Evolutionary conservation across 2,329 filamentous ascomycete species (phyloP).

Genomic region (Penicillium sp.): DNA sequence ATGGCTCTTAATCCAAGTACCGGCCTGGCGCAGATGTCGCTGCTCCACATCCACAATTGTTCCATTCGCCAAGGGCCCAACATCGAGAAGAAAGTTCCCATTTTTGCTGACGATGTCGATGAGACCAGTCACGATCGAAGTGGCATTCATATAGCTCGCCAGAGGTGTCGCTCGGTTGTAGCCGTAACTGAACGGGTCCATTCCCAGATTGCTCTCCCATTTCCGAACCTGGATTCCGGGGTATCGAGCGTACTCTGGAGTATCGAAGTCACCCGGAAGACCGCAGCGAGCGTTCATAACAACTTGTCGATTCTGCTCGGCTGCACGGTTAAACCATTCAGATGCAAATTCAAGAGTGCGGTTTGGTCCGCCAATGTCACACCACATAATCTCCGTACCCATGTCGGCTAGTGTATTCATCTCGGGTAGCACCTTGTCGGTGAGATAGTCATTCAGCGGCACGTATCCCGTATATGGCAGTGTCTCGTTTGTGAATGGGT

Average conservation of each 20-base stretch:
- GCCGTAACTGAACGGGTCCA: slow-evolving; percentile 58
- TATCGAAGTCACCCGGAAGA: slow-evolving; percentile 55
- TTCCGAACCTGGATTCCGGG: slow-evolving; percentile 50
- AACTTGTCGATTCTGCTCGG: slow-evolving; percentile 45
- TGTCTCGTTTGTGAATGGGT: slow-evolving; percentile 42
- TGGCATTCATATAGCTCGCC: slow-evolving; percentile 50
- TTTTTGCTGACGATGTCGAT: slow-evolving; percentile 54
- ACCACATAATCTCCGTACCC: slow-evolving; percentile 47
- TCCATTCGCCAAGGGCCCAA: slow-evolving; percentile 54
- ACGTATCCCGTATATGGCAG: slow-evolving; percentile 45
- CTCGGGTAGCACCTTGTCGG: slow-evolving; percentile 42
- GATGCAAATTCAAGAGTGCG: slow-evolving; percentile 41
- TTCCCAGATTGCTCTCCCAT: slow-evolving; percentile 57
- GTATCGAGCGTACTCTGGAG: slow-evolving; percentile 54
- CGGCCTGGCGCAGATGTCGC: slow-evolving; percentile 48
- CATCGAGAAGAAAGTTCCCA: slow-evolving; percentile 53
- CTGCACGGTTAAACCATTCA: slow-evolving; percentile 41
- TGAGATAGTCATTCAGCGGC: slow-evolving; percentile 39
- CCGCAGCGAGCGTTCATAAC: slow-evolving; percentile 56
- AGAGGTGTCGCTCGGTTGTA: slow-evolving; percentile 54
- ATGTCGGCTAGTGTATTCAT: slow-evolving; percentile 43
- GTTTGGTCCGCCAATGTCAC: slow-evolving; percentile 45
- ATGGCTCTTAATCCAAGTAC: slow-evolving; percentile 51
- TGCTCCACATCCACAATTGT: slow-evolving; percentile 49
- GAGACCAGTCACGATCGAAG: slow-evolving; percentile 44